Conservation (phyloP, 345 rosid genomes). For the Noccaea caerulescens region DNA sequence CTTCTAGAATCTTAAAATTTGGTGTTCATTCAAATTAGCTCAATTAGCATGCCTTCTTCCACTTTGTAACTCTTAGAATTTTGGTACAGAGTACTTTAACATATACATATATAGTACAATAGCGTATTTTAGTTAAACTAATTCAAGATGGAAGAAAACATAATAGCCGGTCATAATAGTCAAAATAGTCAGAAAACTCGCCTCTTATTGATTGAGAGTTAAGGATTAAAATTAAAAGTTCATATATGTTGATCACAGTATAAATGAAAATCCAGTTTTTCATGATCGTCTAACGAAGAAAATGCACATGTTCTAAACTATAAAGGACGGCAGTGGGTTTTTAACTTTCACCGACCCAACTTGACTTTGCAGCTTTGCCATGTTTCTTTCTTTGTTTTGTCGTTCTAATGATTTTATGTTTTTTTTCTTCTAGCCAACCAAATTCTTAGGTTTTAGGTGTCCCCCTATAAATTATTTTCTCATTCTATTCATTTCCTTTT, state of each 20-base stretch:
- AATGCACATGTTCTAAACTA: constrained; percentile 25
- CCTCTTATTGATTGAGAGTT: not conserved
- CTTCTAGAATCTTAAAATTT: constrained; percentile 28
- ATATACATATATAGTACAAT: not conserved
- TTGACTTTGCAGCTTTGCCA: constrained; percentile 42
- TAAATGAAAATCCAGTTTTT: too few species aligned
- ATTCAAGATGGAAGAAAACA: not conserved
- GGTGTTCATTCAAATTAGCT: constrained; percentile 11
- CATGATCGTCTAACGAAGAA: constrained; percentile 9
- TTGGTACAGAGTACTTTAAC: constrained; percentile 1
- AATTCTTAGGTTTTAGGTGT: constrained; percentile 1
- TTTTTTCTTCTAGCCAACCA: constrained; percentile 20
- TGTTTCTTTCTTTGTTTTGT: not conserved
- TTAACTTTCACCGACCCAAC: constrained; percentile 43
- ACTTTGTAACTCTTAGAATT: constrained; percentile 21
- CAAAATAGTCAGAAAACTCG: not conserved
- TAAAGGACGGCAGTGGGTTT: constrained; percentile 33
- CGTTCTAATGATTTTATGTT: not conserved
- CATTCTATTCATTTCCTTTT: not conserved
- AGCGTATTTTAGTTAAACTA: not conserved
- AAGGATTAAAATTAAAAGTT: not conserved
- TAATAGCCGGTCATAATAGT: not conserved
- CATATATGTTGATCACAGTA: not conserved
- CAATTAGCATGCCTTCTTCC: constrained; percentile 27
- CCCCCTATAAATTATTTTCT: not conserved